A percentile compares a stretch with the other conserved stretches of the same genome.
Conservation (phyloP, 1,284 basidiomycete genomes). For the Cystobasidium sp. region DNA sequence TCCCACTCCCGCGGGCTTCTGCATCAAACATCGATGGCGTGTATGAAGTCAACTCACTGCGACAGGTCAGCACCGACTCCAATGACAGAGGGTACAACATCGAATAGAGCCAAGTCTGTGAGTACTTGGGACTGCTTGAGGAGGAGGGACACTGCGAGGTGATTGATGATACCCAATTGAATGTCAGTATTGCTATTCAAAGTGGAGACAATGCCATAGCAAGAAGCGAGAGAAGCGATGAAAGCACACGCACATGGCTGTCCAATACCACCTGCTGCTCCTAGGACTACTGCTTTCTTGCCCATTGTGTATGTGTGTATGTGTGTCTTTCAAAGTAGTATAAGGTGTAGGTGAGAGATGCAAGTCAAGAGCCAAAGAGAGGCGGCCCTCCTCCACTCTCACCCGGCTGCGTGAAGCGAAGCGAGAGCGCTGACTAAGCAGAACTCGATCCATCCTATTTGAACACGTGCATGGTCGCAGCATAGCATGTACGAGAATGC, state of each 20-base stretch:
- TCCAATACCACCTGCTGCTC: constrained; percentile 49
- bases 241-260: constrained; percentile 5
- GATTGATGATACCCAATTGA: too few relatives aligned
- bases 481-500: too few relatives aligned
- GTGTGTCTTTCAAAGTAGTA: background rate
- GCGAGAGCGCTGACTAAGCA: too few relatives aligned
- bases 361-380: background rate
- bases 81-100: constrained; percentile 92
- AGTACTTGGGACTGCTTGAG: constrained; percentile 83
- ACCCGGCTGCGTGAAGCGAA: too few relatives aligned
- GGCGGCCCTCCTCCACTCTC: background rate
- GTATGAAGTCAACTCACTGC: constrained; percentile 65
- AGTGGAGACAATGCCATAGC: background rate
- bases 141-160: constrained; percentile 76
- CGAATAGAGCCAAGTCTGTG: constrained; percentile 83
- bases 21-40: constrained; percentile 54
- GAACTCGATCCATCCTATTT: too few relatives aligned
- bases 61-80: constrained; percentile 64
- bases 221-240: background rate
- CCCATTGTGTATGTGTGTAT: constrained; percentile 19
- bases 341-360: background rate
- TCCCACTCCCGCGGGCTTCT: constrained; percentile 37
- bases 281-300: constrained; percentile 48
- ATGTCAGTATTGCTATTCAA: too few relatives aligned
- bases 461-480: too few relatives aligned